phyloP scores from a whole-genome alignment of 139 green algal genomes.

The Tetraselmis striata region DNA sequence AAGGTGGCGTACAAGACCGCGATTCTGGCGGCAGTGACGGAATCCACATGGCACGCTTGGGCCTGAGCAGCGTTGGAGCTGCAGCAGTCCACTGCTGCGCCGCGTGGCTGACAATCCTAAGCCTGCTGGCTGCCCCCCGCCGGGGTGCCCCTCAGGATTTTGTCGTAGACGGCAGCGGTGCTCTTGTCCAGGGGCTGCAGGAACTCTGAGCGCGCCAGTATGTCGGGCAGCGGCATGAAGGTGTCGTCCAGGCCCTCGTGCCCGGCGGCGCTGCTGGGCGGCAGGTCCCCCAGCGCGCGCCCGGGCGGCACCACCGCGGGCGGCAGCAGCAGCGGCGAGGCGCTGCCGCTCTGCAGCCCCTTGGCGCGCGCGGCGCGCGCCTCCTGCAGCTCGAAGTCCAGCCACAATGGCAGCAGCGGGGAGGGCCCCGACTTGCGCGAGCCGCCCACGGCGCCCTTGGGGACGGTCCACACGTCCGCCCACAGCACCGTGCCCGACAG shows the following conservation, averaged over 20 bases:
- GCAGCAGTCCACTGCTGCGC: too few species aligned
- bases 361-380: conserved; percentile 7
- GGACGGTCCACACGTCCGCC: conserved; percentile 69
- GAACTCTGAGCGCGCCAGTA: conserved; percentile 63
- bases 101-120: background rate
- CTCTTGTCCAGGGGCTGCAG: conserved; percentile 42
- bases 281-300: background rate
- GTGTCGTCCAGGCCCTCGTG: conserved; percentile 16
- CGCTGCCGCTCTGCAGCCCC: conserved; percentile 26
- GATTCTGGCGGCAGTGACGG: background rate
- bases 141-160: background rate
- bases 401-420: conserved; percentile 64
- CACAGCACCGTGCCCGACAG: conserved; percentile 62
- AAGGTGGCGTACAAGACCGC: background rate
- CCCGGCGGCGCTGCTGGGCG: conserved; percentile 10
- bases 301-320: background rate
- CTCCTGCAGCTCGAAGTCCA: conserved; percentile 61
- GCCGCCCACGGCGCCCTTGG: conserved; percentile 30
- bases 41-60: too few species aligned
- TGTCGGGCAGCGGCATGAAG: conserved; percentile 36
- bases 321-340: conserved; percentile 49
- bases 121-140: background rate
- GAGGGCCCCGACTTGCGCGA: conserved; percentile 33
- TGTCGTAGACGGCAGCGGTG: conserved; percentile 9
- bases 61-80: too few species aligned